A percentile compares a stretch with the other conserved stretches of the same genome.
phyloP scores from a whole-genome alignment of 345 rosid genomes.

The Linum trigynum region DNA sequence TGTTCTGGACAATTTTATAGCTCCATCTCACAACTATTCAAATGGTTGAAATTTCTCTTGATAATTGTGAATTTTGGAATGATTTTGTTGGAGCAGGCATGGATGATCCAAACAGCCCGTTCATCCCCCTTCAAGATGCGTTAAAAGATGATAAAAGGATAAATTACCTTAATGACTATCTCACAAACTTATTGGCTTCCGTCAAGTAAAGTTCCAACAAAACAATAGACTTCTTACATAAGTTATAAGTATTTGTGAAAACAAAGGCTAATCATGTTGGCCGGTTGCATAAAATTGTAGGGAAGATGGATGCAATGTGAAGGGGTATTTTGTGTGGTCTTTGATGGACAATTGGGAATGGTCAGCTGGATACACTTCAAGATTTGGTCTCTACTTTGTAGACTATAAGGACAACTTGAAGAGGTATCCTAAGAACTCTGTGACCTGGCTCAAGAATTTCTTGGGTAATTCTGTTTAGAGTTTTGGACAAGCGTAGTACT shows the following conservation, averaged over 20 bases:
- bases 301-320: constrained; percentile 94
- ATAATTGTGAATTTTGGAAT: not conserved
- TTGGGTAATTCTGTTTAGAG: constrained; percentile 11
- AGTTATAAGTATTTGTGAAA: not conserved
- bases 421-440: constrained; percentile 88
- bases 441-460: constrained; percentile 86
- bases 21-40: not conserved
- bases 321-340: constrained; percentile 91
- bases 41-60: no score
- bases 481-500: no score
- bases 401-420: constrained; percentile 73
- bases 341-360: constrained; percentile 93
- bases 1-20: not conserved
- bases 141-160: constrained; percentile 73
- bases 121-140: constrained; percentile 45
- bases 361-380: constrained; percentile 78
- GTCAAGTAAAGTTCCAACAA: constrained; percentile 35
- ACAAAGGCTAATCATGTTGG: not conserved
- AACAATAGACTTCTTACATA: not conserved
- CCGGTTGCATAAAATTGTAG: constrained; percentile 22
- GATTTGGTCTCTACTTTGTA: constrained; percentile 85
- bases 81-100: constrained; percentile 46
- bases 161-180: constrained; percentile 70
- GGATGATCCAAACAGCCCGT: constrained; percentile 59
- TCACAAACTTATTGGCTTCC: constrained; percentile 64